Evolutionary conservation across 768 basidiomycete genomes (phyloP).

Genomic region (Russula brevipes): DNA sequence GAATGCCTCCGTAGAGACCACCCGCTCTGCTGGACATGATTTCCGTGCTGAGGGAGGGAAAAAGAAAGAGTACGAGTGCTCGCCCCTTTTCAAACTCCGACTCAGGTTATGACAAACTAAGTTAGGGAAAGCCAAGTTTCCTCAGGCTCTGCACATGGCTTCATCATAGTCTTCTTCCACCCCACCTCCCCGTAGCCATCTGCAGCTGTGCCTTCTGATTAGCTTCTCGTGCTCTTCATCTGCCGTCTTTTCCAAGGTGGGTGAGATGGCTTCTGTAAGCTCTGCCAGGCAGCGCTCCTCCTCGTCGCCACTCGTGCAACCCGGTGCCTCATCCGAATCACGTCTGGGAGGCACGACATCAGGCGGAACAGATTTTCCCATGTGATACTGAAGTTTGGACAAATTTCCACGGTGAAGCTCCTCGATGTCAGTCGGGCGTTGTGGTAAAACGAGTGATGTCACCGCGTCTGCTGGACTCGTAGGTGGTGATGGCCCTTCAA

Average conservation of each 20-base stretch:
- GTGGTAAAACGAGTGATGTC: background rate
- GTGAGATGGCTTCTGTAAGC: background rate
- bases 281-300: background rate
- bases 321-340: constrained; percentile 9
- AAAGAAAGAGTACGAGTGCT: background rate
- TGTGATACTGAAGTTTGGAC: constrained; percentile 34
- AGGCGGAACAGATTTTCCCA: constrained; percentile 32
- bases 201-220: constrained; percentile 29
- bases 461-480: background rate
- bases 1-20: constrained; percentile 82
- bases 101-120: background rate
- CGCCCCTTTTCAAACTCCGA: background rate
- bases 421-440: background rate
- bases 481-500: background rate
- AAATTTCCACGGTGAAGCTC: constrained; percentile 8
- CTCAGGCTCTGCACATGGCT: constrained; percentile 36
- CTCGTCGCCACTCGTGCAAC: background rate
- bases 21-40: constrained; percentile 75
- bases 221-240: background rate
- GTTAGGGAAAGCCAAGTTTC: background rate
- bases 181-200: constrained; percentile 37
- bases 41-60: background rate
- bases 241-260: background rate
- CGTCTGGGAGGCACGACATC: constrained; percentile 28
- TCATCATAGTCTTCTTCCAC: constrained; percentile 35